These are phyloP conservation scores for Spinacia oleracea DNA, from an alignment of 179 eudicot genomes.

Conservation along the genomic window DNA sequence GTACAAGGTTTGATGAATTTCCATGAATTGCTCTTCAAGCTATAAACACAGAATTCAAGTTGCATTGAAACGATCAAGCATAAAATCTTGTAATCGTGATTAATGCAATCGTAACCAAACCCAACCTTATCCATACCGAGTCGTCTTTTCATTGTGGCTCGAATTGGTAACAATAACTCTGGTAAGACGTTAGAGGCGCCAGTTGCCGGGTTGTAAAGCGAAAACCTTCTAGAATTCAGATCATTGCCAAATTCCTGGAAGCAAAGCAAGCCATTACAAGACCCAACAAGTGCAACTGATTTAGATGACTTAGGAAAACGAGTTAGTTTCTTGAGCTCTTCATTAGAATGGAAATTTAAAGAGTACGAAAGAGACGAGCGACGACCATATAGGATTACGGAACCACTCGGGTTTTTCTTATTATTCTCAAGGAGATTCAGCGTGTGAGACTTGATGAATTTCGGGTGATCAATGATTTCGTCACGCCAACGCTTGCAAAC, in stretches of 20 bases:
- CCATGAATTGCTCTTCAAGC: neutral
- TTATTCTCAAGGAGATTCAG: neutral
- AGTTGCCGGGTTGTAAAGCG: neutral
- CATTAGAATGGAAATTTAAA: neutral
- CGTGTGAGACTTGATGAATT: neutral
- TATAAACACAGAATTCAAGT: neutral
- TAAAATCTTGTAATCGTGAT: neutral
- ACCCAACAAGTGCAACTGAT: neutral
- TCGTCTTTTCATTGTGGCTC: too few species aligned
- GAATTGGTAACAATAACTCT: neutral
- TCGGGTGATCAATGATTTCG: neutral
- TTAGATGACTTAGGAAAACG: too few species aligned
- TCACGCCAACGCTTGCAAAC: neutral
- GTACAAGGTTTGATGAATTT: neutral
- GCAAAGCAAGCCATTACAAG: neutral
- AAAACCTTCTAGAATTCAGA: neutral
- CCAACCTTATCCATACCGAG: neutral
- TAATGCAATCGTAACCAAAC: neutral
- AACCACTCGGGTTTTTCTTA: too few species aligned
- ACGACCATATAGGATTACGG: too few species aligned
- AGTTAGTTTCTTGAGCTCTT: neutral
- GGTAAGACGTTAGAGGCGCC: neutral
- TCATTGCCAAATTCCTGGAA: too few species aligned
- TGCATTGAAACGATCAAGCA: neutral
- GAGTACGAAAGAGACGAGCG: neutral